phyloP scores from a whole-genome alignment of 2,329 filamentous ascomycete species.

The Blastomyces percursus region DNA sequence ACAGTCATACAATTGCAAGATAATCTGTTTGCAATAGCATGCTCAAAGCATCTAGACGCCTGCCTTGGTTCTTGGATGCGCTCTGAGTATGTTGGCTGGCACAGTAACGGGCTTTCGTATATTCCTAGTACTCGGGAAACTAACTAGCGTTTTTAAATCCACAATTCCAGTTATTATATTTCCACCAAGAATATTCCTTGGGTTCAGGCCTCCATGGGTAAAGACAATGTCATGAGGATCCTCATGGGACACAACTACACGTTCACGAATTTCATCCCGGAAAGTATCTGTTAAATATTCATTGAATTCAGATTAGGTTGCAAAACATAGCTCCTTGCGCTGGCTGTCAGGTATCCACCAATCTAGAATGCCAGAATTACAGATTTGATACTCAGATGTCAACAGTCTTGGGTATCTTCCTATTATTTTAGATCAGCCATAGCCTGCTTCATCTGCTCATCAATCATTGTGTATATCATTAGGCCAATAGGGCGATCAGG shows the following conservation, averaged over 20 bases:
- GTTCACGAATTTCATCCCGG: conserved; percentile 8
- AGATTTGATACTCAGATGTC: conserved; percentile 7
- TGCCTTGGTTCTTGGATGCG: no score
- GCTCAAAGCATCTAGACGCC: no score
- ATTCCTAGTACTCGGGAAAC: conserved; percentile 25
- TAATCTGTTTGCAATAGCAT: no score
- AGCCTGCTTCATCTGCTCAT: conserved; percentile 10
- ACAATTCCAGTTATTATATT: conserved; percentile 20
- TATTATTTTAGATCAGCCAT: conserved; percentile 11
- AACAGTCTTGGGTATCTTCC: conserved; percentile 5
- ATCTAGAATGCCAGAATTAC: conserved; percentile 13
- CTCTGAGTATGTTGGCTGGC: no score
- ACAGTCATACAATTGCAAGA: no score
- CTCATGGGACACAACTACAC: conserved; percentile 10
- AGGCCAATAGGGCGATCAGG: conserved; percentile 12
- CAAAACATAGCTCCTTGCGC: conserved; percentile 11
- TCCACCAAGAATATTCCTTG: conserved; percentile 21
- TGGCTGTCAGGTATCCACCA: conserved; percentile 13
- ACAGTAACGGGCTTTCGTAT: conserved; percentile 18
- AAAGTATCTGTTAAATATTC: conserved; percentile 12
- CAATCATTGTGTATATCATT: conserved; percentile 11
- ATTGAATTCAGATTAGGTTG: conserved; percentile 12
- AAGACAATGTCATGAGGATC: conserved; percentile 19
- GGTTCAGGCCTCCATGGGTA: conserved; percentile 21
- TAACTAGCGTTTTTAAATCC: conserved; percentile 23